Evolutionary conservation across 2,329 filamentous ascomycete species (phyloP).

Genomic region (Immersiporthe knoxdaviesiana): DNA sequence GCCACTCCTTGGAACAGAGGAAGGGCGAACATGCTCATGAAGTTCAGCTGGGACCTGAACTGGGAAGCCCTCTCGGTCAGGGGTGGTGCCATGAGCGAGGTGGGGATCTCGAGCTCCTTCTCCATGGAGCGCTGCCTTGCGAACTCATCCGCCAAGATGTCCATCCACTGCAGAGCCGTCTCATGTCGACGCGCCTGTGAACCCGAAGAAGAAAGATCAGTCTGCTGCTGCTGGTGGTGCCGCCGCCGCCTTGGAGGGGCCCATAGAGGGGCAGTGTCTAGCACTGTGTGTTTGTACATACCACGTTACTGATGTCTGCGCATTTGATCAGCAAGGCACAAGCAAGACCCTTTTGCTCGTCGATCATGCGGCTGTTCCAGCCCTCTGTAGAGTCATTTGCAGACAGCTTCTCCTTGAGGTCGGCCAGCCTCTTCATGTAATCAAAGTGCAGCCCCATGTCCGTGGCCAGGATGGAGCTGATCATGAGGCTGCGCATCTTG

Average conservation of each 20-base stretch:
- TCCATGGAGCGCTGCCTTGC: constrained; percentile 93
- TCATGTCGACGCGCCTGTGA: constrained; percentile 79
- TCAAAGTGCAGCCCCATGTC: constrained; percentile 98
- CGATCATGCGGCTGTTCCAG: constrained; percentile 76
- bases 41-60: constrained; percentile 86
- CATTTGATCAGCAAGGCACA: constrained; percentile 96
- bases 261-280: too few relatives aligned
- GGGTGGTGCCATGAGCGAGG: constrained; percentile 83
- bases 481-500: constrained; percentile 87
- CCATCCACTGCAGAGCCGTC: constrained; percentile 85
- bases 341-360: constrained; percentile 78
- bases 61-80: constrained; percentile 82
- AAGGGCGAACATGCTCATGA: constrained; percentile 95
- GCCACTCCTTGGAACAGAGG: constrained; percentile 89
- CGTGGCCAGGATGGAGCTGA: constrained; percentile 94
- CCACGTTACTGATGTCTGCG: constrained; percentile 97
- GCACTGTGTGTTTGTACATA: constrained; percentile 49
- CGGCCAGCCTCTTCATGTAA: constrained; percentile 89
- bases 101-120: constrained; percentile 80
- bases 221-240: not conserved
- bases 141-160: constrained; percentile 94
- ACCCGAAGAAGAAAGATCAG: constrained; percentile 35
- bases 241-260: too few relatives aligned
- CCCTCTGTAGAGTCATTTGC: constrained; percentile 67
- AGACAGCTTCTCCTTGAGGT: constrained; percentile 76